A percentile compares a stretch with the other conserved stretches of the same genome.
Evolutionary conservation across 2,329 filamentous ascomycete genomes (phyloP).

Genomic region (Geoglossum cookeanum): DNA sequence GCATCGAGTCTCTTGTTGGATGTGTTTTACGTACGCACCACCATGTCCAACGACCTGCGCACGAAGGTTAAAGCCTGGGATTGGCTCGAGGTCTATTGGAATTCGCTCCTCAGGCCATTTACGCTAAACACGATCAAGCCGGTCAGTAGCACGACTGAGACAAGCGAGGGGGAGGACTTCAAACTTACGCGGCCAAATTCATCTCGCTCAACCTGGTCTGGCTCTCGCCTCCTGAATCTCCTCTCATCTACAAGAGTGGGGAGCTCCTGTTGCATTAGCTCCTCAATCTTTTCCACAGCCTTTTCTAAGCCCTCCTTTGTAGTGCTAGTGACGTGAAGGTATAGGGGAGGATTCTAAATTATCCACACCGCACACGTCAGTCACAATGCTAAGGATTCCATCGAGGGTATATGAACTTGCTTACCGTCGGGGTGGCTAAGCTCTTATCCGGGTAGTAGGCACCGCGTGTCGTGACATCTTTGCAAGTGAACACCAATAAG

Average conservation of each 20-base stretch:
- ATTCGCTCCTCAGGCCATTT: slow-evolving; percentile 99
- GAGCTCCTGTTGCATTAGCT: slow-evolving; percentile 88
- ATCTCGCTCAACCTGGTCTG: slow-evolving; percentile 67
- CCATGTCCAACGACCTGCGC: slow-evolving; percentile 91
- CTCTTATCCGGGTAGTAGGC: slow-evolving; percentile 94
- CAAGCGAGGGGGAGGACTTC: neutral
- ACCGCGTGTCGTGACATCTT: slow-evolving; percentile 98
- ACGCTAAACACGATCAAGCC: slow-evolving; percentile 34
- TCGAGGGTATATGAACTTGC: slow-evolving; percentile 18
- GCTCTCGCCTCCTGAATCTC: slow-evolving; percentile 68
- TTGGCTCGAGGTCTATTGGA: slow-evolving; percentile 71
- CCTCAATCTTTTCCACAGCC: slow-evolving; percentile 74
- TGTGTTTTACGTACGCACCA: slow-evolving; percentile 93
- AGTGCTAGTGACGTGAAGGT: slow-evolving; percentile 87
- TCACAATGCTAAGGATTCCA: neutral
- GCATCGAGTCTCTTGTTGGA: slow-evolving; percentile 86
- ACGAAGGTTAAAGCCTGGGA: slow-evolving; percentile 87
- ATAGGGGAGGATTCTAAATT: slow-evolving; percentile 68
- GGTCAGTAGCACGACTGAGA: neutral
- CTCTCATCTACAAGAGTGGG: slow-evolving; percentile 90
- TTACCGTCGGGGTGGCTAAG: slow-evolving; percentile 84
- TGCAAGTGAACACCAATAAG: slow-evolving; percentile 35
- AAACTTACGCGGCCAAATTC: slow-evolving; percentile 64
- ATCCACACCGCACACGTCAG: neutral
- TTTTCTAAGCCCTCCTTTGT: slow-evolving; percentile 79